phyloP scores from a whole-genome alignment of 768 basidiomycete species.

The Leccinum imitatum region DNA sequence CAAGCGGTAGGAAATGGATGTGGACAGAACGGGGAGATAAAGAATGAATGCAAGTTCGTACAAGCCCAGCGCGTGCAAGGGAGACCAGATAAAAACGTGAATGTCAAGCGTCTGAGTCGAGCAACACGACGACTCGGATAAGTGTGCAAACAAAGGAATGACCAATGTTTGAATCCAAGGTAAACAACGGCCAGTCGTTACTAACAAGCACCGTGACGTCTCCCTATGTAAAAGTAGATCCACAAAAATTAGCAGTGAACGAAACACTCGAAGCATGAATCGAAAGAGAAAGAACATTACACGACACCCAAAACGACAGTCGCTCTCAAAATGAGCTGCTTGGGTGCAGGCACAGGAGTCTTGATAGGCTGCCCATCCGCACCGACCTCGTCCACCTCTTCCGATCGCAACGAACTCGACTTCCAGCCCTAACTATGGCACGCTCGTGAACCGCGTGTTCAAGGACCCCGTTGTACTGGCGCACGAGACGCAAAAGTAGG shows the following conservation, averaged over 20 bases:
- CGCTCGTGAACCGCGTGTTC: slow-evolving; percentile 79
- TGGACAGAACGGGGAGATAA: background rate
- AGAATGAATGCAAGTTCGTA: slow-evolving; percentile 1
- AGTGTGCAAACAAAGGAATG: background rate
- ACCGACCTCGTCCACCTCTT: slow-evolving; percentile 45
- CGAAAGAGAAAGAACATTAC: slow-evolving; percentile 27
- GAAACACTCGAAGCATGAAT: slow-evolving; percentile 9
- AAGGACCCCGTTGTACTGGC: slow-evolving; percentile 80
- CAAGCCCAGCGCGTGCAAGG: slow-evolving; percentile 4
- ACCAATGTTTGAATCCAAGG: slow-evolving; percentile 1
- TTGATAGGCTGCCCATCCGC: slow-evolving; percentile 35
- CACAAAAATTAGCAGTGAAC: background rate
- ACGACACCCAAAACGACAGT: slow-evolving; percentile 79
- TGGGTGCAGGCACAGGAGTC: slow-evolving; percentile 31
- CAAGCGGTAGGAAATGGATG: background rate
- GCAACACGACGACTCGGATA: background rate
- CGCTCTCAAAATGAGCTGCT: slow-evolving; percentile 66
- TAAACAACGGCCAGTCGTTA: background rate
- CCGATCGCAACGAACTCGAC: slow-evolving; percentile 51
- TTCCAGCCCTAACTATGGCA: slow-evolving; percentile 95
- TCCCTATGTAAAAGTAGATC: background rate
- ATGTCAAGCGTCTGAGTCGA: slow-evolving; percentile 1
- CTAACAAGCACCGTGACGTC: background rate
- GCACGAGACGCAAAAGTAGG: slow-evolving; percentile 84
- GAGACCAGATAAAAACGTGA: background rate